phyloP scores from a whole-genome alignment of 129 eudicot species.

The Oenanthe sinensis region DNA sequence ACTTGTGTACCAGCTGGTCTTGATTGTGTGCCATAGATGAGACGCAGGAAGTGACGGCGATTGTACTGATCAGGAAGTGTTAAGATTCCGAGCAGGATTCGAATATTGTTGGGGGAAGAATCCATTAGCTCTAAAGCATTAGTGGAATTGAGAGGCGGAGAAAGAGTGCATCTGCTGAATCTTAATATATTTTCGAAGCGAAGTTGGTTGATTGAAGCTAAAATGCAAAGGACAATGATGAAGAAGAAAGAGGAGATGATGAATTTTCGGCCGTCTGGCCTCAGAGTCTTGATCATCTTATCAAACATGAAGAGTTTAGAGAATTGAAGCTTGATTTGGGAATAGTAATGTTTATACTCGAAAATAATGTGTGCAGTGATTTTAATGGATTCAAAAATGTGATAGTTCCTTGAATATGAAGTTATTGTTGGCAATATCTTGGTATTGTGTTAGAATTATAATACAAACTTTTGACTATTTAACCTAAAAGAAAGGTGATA shows the following conservation, averaged over 20 bases:
- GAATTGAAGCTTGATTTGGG: not conserved
- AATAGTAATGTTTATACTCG: not conserved
- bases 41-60: constrained; percentile 82
- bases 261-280: constrained; percentile 39
- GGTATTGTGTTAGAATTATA: constrained; percentile 13
- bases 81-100: constrained; percentile 69
- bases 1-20: constrained; percentile 36
- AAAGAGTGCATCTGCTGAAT: constrained; percentile 49
- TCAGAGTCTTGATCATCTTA: constrained; percentile 34
- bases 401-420: constrained; percentile 25
- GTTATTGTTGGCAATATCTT: constrained; percentile 36
- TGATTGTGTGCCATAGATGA: constrained; percentile 62
- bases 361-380: not conserved
- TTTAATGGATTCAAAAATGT: constrained; percentile 9
- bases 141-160: constrained; percentile 20
- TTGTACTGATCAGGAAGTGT: constrained; percentile 89
- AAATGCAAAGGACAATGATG: constrained; percentile 57
- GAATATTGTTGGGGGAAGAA: constrained; percentile 30
- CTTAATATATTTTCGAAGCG: constrained; percentile 43
- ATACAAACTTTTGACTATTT: constrained; percentile 32
- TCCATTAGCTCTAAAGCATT: not conserved
- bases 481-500: constrained; percentile 41
- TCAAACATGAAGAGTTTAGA: not conserved
- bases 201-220: constrained; percentile 70
- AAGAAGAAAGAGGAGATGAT: constrained; percentile 55